Evolutionary conservation across 345 rosid genomes (phyloP).

Genomic region (Citrus glauca): DNA sequence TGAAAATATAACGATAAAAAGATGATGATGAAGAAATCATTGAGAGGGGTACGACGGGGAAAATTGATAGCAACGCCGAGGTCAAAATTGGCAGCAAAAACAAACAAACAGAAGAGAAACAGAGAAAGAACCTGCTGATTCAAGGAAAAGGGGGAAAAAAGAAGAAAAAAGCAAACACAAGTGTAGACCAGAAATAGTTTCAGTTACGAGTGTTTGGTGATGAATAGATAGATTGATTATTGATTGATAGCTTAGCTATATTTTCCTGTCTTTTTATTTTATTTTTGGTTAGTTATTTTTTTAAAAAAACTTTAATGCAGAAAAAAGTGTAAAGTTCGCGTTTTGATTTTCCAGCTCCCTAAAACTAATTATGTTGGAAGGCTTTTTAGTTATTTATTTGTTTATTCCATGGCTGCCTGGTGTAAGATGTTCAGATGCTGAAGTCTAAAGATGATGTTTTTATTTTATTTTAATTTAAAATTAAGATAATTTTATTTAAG

Average conservation of each 20-base stretch:
- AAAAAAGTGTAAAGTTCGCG: background rate
- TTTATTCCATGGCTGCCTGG: no score
- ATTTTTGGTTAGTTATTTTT: background rate
- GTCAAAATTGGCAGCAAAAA: slow-evolving; percentile 15
- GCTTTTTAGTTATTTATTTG: background rate
- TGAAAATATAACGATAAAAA: slow-evolving; percentile 26
- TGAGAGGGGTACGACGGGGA: background rate
- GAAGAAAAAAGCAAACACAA: background rate
- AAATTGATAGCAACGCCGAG: background rate
- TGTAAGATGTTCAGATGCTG: background rate
- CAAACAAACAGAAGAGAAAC: background rate
- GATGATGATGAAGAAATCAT: slow-evolving; percentile 27
- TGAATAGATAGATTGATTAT: background rate
- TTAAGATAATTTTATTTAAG: background rate
- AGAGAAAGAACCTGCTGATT: background rate
- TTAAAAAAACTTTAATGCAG: background rate
- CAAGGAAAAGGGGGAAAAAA: no score
- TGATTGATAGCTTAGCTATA: background rate
- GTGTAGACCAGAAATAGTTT: background rate
- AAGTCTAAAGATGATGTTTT: background rate
- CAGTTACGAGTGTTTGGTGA: background rate
- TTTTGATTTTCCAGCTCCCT: background rate
- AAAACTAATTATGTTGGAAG: background rate
- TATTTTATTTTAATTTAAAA: background rate
- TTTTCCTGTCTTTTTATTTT: background rate